phyloP scores from a whole-genome alignment of 139 green algal genomes.

The Astrephomene gubernaculifera region DNA sequence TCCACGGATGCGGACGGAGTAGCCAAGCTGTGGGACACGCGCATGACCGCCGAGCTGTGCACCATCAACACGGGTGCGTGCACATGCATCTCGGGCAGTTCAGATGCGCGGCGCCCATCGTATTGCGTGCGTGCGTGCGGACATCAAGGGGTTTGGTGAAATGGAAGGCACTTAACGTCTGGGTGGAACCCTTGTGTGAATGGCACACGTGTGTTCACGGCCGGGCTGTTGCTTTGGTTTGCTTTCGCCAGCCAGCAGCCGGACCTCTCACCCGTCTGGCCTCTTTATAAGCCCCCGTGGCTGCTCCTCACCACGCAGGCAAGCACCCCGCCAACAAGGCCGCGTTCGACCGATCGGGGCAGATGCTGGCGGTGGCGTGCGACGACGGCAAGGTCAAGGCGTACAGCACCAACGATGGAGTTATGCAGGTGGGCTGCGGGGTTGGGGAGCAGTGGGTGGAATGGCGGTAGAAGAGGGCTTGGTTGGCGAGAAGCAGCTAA shows the following conservation, averaged over 20 bases:
- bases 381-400: slow-evolving; percentile 73
- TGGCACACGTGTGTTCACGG: no score
- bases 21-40: slow-evolving; percentile 89
- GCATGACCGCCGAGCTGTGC: slow-evolving; percentile 84
- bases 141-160: no score
- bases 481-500: no score
- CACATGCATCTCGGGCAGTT: no score
- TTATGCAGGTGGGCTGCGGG: slow-evolving; percentile 49
- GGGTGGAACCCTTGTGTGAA: no score
- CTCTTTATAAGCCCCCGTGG: not conserved
- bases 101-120: no score
- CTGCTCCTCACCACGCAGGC: slow-evolving; percentile 29
- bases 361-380: slow-evolving; percentile 75
- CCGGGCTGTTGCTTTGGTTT: no score
- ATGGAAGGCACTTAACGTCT: no score
- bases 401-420: slow-evolving; percentile 62
- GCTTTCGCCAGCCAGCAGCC: no score
- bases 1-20: slow-evolving; percentile 83
- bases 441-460: no score
- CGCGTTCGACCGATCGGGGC: slow-evolving; percentile 72
- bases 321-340: slow-evolving; percentile 79
- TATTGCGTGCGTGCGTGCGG: no score
- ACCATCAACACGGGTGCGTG: slow-evolving; percentile 56
- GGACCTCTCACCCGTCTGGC: not conserved
- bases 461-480: no score